phyloP scores from a whole-genome alignment of 306 rosid species.

The Lupinus albus region DNA sequence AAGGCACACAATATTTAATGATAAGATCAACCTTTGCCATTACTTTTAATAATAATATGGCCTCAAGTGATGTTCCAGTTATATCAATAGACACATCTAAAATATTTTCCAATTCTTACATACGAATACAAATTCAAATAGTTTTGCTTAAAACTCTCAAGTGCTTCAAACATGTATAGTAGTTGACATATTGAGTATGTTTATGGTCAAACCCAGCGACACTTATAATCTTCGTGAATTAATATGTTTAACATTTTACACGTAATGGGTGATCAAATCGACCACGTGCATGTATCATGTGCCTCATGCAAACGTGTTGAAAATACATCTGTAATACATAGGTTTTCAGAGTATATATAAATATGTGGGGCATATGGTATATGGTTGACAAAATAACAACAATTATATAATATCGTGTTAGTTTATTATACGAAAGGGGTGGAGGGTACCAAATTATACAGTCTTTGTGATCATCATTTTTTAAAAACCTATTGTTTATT shows the following conservation, averaged over 20 bases:
- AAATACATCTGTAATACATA: constrained; percentile 1
- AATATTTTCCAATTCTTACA: not conserved
- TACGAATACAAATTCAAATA: constrained; percentile 29
- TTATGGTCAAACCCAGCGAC: not conserved
- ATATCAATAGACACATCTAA: not conserved
- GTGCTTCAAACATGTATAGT: not conserved
- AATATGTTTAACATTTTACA: constrained; percentile 39
- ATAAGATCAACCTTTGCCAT: constrained; percentile 6
- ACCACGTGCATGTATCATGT: constrained; percentile 39
- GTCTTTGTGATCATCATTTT: no score
- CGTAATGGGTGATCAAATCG: constrained; percentile 21
- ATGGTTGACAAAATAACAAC: not conserved
- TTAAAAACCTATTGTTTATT: no score
- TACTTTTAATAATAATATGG: not conserved
- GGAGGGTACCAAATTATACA: no score
- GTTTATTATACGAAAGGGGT: no score
- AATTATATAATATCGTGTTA: no score
- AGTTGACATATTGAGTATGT: constrained; percentile 1
- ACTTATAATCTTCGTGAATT: not conserved
- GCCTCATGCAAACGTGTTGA: constrained; percentile 46
- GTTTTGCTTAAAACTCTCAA: constrained; percentile 5
- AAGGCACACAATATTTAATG: no score
- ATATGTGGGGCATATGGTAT: not conserved
- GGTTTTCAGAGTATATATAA: constrained; percentile 22
- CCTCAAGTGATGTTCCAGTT: constrained; percentile 4